Base-by-base conservation (phyloP, 2,329 filamentous ascomycete genomes). In the Leptoxyphium fumago region DNA sequence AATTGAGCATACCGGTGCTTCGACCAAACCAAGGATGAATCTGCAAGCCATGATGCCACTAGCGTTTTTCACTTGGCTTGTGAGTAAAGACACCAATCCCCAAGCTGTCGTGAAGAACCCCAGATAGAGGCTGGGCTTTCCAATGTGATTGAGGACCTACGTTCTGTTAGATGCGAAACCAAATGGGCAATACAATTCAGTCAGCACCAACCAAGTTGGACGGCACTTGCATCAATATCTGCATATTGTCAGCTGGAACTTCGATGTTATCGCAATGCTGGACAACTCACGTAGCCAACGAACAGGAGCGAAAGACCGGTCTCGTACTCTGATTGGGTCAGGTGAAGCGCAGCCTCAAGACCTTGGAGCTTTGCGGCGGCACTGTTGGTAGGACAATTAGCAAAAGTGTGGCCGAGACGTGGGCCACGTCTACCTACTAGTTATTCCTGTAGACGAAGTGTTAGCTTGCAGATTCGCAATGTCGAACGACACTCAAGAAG, bases 361-460 rank as follows among this genome's bases (percentile, higher is more conserved):
- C 79, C 78, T 55, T 77, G 75, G 43, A 84, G 67, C 17, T 75
- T 71, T 1, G 80, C 80, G 1, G 78, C 72, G 2, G 78, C 78
- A 36, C 32, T 36, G 32, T 15, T 26, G 21, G 21, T 26, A 26
- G 21, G 21, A 26, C 7, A 26, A 26, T 26, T 7, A 26, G 21
- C 21, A 7, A 7, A 26, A 26, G 21, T 26, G 7, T 7, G 21
- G 21, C 21, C 21, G 21, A 26, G 21, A 26, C 21, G 21, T 26
- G 21, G 21, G 4, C 21, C 7, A 26, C 21, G 21, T 26, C 21
- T 26, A 36, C 32, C 15, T 13, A 36, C 32, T 36, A 36, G 32
- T 36, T 36, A 15, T 36, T 36, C 32, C 32, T 36, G 9, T 13
- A 13, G 11, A 36, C 32, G 9, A 36, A 13, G 3, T 36, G 32